Conservation (phyloP, 495 filamentous ascomycete genomes). For the Neurospora terricola region DNA sequence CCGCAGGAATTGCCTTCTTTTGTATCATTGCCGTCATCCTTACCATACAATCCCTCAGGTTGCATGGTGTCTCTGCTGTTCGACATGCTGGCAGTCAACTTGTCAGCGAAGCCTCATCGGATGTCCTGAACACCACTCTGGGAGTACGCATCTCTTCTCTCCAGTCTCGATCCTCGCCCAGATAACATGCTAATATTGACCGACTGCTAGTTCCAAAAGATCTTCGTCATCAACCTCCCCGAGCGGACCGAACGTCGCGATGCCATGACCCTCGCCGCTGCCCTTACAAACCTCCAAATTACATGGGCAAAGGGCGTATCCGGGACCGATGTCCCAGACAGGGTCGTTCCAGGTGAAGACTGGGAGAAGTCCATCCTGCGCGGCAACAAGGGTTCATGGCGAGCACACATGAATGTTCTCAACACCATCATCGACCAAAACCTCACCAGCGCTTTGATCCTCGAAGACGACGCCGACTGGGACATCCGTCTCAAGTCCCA, state of each 20-base stretch:
- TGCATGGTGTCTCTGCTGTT: not conserved
- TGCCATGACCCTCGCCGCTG: conserved; percentile 44
- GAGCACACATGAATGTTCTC: conserved; percentile 37
- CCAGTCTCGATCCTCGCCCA: too few relatives aligned
- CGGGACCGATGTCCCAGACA: conserved; percentile 31
- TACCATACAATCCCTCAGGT: not conserved
- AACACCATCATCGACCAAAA: conserved; percentile 23
- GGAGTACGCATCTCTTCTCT: conserved; percentile 13
- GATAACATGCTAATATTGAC: not conserved
- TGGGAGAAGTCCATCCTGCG: conserved; percentile 8
- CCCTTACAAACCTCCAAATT: conserved; percentile 40
- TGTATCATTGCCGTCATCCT: conserved; percentile 3
- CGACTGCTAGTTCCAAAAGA: conserved; percentile 42
- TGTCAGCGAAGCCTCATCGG: not conserved
- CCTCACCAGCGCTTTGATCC: conserved; percentile 32
- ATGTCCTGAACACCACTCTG: conserved; percentile 21
- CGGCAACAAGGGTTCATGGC: conserved; percentile 36
- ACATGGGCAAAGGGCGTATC: conserved; percentile 45
- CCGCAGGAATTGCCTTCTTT: not conserved
- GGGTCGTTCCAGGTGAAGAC: conserved; percentile 17
- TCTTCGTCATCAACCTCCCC: conserved; percentile 53
- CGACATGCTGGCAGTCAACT: conserved; percentile 2
- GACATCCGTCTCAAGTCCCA: conserved; percentile 35
- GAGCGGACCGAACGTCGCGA: conserved; percentile 54
- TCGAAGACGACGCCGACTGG: conserved; percentile 45